Percentiles rank a stretch among this genome's conserved stretches.
Evolutionary conservation across 352 stramenopile genomes (phyloP).

Genomic region (Phytophthora citrophthora): DNA sequence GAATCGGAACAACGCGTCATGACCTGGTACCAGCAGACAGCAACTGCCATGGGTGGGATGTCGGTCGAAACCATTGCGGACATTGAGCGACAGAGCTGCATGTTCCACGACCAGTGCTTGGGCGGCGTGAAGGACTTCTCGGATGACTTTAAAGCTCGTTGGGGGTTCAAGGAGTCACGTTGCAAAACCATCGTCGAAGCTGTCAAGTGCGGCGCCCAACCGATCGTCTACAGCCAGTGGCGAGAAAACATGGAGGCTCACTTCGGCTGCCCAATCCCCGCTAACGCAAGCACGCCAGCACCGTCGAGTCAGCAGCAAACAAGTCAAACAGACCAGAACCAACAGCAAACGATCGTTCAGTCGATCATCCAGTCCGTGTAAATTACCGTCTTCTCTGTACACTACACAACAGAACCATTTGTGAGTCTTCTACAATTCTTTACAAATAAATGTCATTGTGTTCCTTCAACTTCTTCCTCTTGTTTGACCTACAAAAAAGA

Average conservation of each 20-base stretch:
- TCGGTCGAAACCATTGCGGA: slow-evolving; percentile 40
- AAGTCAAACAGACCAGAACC: slow-evolving; percentile 5
- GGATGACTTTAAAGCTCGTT: slow-evolving; percentile 46
- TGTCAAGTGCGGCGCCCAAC: slow-evolving; percentile 31
- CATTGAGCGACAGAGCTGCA: slow-evolving; percentile 52
- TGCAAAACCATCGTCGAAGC: slow-evolving; percentile 49
- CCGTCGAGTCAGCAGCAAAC: neutral
- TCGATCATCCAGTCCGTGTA: slow-evolving; percentile 6
- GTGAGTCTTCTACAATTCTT: neutral
- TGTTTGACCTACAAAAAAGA: slow-evolving; percentile 14
- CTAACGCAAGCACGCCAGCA: slow-evolving; percentile 1
- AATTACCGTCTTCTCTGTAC: neutral
- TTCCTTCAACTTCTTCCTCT: neutral
- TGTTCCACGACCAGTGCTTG: slow-evolving; percentile 51
- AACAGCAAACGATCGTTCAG: slow-evolving; percentile 1
- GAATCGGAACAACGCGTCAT: slow-evolving; percentile 32
- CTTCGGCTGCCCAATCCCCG: slow-evolving; percentile 40
- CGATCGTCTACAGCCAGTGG: slow-evolving; percentile 35
- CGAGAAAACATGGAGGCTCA: slow-evolving; percentile 38
- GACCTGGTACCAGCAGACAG: slow-evolving; percentile 41
- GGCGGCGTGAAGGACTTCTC: slow-evolving; percentile 44
- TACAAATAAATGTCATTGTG: neutral
- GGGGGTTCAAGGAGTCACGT: slow-evolving; percentile 32
- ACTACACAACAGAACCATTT: neutral
- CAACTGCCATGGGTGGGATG: slow-evolving; percentile 29